Evolutionary conservation across 768 basidiomycete genomes (phyloP).

Genomic region (Psilocybe tampanensis): DNA sequence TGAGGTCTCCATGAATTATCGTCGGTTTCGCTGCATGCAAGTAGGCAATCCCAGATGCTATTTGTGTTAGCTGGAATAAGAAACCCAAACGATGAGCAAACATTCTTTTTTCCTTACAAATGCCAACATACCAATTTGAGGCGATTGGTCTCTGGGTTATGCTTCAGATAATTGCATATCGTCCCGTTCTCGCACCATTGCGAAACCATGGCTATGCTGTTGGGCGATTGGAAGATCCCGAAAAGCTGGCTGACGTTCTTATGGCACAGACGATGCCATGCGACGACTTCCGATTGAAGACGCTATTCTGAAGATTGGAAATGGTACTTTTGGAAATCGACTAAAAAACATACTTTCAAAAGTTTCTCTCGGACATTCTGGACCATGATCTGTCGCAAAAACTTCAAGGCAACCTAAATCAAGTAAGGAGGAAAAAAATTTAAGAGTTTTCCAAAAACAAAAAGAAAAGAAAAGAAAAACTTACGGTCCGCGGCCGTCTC

Average conservation of each 20-base stretch:
- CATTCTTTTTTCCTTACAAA: neutral
- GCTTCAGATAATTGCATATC: constrained; percentile 49
- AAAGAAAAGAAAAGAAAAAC: constrained; percentile 2
- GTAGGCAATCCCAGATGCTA: constrained; percentile 60
- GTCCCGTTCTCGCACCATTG: constrained; percentile 66
- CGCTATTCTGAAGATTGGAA: constrained; percentile 34
- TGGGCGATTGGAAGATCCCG: constrained; percentile 52
- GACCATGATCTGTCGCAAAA: constrained; percentile 53
- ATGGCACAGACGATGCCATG: constrained; percentile 62
- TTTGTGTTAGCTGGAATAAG: constrained; percentile 45
- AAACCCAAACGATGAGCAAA: neutral
- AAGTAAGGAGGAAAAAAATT: neutral
- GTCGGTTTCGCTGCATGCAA: constrained; percentile 56
- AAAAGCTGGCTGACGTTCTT: constrained; percentile 56
- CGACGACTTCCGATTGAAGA: constrained; percentile 55
- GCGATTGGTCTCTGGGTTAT: constrained; percentile 42
- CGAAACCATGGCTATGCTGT: constrained; percentile 64
- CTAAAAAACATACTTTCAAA: constrained; percentile 39
- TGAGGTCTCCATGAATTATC: constrained; percentile 64
- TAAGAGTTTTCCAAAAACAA: neutral
- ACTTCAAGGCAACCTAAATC: constrained; percentile 63
- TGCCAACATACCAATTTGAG: constrained; percentile 45
- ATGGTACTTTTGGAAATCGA: neutral
- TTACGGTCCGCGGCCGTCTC: constrained; percentile 36
- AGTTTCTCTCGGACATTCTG: constrained; percentile 54